phyloP scores from a whole-genome alignment of 208 protist genomes.

The Trypanosoma cruzi region DNA sequence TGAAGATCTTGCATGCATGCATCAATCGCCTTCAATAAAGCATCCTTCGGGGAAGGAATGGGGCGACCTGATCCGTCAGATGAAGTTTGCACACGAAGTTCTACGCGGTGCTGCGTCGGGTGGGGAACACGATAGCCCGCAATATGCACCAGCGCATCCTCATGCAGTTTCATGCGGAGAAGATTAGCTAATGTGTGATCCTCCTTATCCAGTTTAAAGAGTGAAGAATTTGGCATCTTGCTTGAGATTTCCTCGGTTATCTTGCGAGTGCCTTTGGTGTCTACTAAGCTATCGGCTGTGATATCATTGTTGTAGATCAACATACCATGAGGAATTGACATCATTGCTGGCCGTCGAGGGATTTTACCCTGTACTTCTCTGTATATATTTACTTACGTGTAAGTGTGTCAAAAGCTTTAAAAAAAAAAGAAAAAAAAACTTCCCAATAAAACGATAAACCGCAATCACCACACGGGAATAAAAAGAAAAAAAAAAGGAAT shows the following conservation, averaged over 20 bases:
- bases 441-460: neutral
- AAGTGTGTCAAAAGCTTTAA: neutral
- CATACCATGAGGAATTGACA: slow-evolving; percentile 88
- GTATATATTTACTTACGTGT: neutral
- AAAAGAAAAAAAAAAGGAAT: slow-evolving; percentile 6
- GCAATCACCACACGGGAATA: neutral
- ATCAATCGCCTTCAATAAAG: slow-evolving; percentile 74
- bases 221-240: slow-evolving; percentile 84
- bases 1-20: slow-evolving; percentile 80
- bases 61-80: slow-evolving; percentile 44
- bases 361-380: neutral
- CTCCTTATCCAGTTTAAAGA: slow-evolving; percentile 91
- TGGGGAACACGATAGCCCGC: slow-evolving; percentile 91
- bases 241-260: slow-evolving; percentile 78
- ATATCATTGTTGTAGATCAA: slow-evolving; percentile 93
- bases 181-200: slow-evolving; percentile 91
- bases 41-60: slow-evolving; percentile 81
- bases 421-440: neutral
- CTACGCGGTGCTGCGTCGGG: slow-evolving; percentile 89
- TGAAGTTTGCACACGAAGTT: slow-evolving; percentile 85
- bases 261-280: slow-evolving; percentile 84
- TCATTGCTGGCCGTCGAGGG: slow-evolving; percentile 17
- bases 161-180: slow-evolving; percentile 89
- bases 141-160: slow-evolving; percentile 77
- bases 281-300: slow-evolving; percentile 85